Percentiles rank a stretch among this genome's conserved stretches.
Conservation (phyloP, 176 grass and related monocot genomes). For the Pharus latifolius region DNA sequence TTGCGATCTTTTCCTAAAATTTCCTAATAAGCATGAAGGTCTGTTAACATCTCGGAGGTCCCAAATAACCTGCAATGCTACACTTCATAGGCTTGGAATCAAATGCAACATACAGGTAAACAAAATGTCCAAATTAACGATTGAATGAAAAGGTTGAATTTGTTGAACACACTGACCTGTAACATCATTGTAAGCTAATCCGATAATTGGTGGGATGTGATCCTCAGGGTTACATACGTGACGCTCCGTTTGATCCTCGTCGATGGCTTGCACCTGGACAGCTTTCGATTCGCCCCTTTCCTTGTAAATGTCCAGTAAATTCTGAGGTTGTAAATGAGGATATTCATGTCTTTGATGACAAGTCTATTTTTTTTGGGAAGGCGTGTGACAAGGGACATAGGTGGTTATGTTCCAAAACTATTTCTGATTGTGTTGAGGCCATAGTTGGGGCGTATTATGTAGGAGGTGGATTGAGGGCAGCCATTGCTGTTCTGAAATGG, state of each 20-base stretch:
- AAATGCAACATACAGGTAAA: constrained; percentile 66
- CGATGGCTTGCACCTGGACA: constrained; percentile 94
- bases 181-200: constrained; percentile 2
- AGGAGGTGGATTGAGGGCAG: constrained; percentile 58
- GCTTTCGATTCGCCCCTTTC: constrained; percentile 40
- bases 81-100: constrained; percentile 66
- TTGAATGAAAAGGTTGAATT: neutral
- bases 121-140: neutral
- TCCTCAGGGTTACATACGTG: constrained; percentile 74
- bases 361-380: constrained; percentile 63
- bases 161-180: neutral
- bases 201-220: neutral
- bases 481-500: constrained; percentile 73
- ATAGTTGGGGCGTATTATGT: constrained; percentile 91
- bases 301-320: constrained; percentile 49
- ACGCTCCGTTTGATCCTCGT: constrained; percentile 82
- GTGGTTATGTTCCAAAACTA: constrained; percentile 96
- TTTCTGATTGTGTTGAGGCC: constrained; percentile 87
- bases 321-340: constrained; percentile 26
- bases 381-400: constrained; percentile 79
- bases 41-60: constrained; percentile 48
- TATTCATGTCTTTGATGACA: constrained; percentile 29
- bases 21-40: constrained; percentile 62
- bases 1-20: constrained; percentile 68
- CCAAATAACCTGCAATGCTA: constrained; percentile 65